Base-by-base conservation (phyloP, 108 stramenopile genomes). In the Pelagomonas calceolata region DNA sequence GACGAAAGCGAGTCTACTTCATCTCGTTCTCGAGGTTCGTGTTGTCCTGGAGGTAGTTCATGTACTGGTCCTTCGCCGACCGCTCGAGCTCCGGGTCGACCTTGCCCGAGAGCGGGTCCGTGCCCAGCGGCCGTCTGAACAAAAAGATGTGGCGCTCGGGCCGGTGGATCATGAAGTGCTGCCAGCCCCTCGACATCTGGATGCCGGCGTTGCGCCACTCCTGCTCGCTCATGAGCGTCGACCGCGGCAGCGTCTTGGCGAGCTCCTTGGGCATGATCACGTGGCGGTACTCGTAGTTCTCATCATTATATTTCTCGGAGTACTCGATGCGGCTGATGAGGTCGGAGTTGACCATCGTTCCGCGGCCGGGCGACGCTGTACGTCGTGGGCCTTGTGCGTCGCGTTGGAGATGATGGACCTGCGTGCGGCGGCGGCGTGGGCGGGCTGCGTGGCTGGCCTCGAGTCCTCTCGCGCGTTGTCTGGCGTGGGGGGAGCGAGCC, bases 81-180 rank as follows among this genome's bases (percentile, higher is more conserved):
- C 87, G 81, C 66, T 90, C 81, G 78, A 94, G 81, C 68, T 90
- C 89, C 0, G 88, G 84, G 82, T 94, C 90, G 51, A 60, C 51
- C 51, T 60, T 46, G 32, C 94, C 94, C 39, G 91, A 91, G 73
- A 92, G 87, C 66, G 95, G 95, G 85, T 98, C 96, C 12, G 98
- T 99, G 68, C 98, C 98, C 12, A 99, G 81, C 0, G 94, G 94
- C 64, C 98, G 86, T 71, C 96, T 91, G 85, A 99, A 99, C 36
- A 99, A 81, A 39, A 99, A 88, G 75, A 99, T 97, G 82, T 99
- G 95, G 37, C 94, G 98, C 79, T 99, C 98, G 17, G 98, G 98
- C 39, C 90, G 88, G 78, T 98, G 98, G 75, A 95, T 93, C 34
- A 96, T 95, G 83, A 96, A 99, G 75, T 99, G 98, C 75, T 91